Conservation (phyloP, 768 basidiomycete species). For the Mycena galopus region DNA sequence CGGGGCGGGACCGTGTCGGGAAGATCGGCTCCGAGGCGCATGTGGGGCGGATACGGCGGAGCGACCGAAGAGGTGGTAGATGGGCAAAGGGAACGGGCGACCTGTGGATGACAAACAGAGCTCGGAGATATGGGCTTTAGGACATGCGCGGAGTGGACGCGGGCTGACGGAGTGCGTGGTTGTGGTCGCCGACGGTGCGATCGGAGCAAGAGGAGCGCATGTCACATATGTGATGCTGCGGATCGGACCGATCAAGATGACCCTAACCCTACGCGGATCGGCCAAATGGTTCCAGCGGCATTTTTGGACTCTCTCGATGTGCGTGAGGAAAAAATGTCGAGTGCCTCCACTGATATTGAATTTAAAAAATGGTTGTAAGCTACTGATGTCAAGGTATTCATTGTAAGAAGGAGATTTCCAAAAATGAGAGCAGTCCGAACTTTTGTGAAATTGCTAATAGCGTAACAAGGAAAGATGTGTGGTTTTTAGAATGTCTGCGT, state of each 20-base stretch:
- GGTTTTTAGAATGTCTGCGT: background rate
- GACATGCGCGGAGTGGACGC: no score
- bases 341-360: background rate
- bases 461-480: background rate
- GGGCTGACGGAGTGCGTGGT: no score
- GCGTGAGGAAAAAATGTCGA: background rate
- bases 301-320: conserved; percentile 1
- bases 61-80: no score
- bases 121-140: no score
- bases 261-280: no score
- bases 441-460: background rate
- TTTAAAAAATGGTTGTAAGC: background rate
- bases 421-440: background rate
- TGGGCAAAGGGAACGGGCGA: no score
- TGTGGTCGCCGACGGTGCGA: no score
- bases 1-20: no score
- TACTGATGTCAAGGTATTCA: background rate
- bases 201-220: no score
- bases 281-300: background rate
- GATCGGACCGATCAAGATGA: background rate
- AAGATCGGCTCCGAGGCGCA: no score
- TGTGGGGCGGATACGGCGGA: no score
- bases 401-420: background rate
- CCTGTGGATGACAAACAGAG: no score
- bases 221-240: background rate